Percentiles rank a stretch among this genome's conserved stretches.
These are phyloP conservation scores for Neurospora hispaniola DNA, from an alignment of 495 filamentous ascomycete genomes.

Conservation along the genomic window DNA sequence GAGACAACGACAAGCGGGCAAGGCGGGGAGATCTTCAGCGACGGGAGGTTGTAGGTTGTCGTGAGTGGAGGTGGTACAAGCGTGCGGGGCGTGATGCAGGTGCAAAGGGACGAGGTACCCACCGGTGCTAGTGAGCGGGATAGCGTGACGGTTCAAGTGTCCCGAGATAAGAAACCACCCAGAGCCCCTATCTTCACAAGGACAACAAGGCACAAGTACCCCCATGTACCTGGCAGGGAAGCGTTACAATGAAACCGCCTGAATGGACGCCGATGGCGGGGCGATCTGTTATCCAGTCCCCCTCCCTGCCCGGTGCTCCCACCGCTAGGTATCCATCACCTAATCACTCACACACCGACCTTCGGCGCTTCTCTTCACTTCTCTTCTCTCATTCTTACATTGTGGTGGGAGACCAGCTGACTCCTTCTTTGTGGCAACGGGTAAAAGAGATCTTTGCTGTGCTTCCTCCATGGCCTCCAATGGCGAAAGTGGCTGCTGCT, in stretches of 20 bases:
- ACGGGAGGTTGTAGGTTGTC: not conserved
- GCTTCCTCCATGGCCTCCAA: not conserved
- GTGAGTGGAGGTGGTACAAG: not conserved
- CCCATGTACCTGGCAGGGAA: not conserved
- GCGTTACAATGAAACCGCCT: not conserved
- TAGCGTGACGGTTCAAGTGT: not conserved
- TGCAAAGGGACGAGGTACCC: not conserved
- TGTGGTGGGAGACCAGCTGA: not conserved
- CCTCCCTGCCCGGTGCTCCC: not conserved
- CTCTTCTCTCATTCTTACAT: not conserved
- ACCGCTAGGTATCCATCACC: not conserved
- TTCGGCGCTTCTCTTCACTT: not conserved
- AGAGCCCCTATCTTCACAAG: not conserved
- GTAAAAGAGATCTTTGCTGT: not conserved
- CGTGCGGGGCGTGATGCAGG: not conserved
- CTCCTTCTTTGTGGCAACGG: not conserved
- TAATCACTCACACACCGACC: not conserved
- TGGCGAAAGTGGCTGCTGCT: not conserved
- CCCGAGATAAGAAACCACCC: not conserved
- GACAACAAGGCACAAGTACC: not conserved
- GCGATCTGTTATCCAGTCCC: not conserved
- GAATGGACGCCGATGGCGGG: not conserved
- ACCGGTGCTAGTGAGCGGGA: not conserved
- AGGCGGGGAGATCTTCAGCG: not conserved
- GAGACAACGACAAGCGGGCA: not conserved